Evolutionary conservation across 345 rosid genomes (phyloP), one percentile per base, ranked within the genome.

Genomic region (Sonneratia caseolaris): DNA sequence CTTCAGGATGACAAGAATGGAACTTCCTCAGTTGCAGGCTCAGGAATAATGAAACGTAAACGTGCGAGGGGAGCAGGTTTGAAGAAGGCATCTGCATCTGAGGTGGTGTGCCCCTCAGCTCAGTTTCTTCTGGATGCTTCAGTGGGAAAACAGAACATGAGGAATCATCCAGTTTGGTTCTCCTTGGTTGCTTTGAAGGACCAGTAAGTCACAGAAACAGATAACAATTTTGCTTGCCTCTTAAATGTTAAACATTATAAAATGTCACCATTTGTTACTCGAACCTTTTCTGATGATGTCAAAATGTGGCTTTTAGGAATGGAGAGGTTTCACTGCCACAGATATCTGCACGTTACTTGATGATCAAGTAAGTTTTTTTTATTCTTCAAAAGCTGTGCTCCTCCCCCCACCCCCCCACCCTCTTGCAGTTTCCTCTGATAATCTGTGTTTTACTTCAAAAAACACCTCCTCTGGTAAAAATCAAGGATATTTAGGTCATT

Each of bases 151-250:
- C 74, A 68, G 69, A 70, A 81, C 73, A 70, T 79, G 78, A 81
- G 83, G 81, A 74, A 75, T 48, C 67, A 71, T 65, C 89, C 92
- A 68, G 79, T 89, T 77, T 89, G 96, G 96, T 86, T 89, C 81
- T 79, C 92, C 0, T 71, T 89, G 72, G 82, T 87, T 69, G 88
- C 96, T 68, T 87, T 83, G 12, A 85, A 89, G 68, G 90, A 86
- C 48, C 86, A 75, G 96, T 89, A 83, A 86, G 92, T 76, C 76
- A 51, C 80, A 65, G 37, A 12, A 0, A 1, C 2, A 10, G 37
- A 62, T 62, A 32, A 62, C 38, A 66, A 69, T 66, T 45, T 45
- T 64, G 57, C 68, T 66, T 35, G 24, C 1, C 22, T 40, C 16
- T 75, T 19, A 59, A 42, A 64, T 68, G 1, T 64, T 14, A 13